Percentiles rank a stretch among this genome's conserved stretches.
Evolutionary conservation across 23 red algal species (phyloP).

Genomic region (Chondrus crispus): DNA sequence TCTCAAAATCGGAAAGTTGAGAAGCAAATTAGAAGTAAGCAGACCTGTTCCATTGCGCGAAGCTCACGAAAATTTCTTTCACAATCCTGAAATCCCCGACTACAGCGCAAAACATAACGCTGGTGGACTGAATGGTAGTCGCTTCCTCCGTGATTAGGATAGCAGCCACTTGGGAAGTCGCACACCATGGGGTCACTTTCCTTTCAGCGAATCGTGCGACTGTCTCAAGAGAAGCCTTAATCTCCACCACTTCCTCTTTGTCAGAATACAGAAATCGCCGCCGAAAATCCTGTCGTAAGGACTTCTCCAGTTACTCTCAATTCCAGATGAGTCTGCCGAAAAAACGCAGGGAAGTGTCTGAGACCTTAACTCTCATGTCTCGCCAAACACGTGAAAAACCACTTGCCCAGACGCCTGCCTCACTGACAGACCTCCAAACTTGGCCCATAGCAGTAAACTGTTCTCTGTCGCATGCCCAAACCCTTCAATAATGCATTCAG

Average conservation of each 20-base stretch:
- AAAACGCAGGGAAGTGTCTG: background rate
- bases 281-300: background rate
- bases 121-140: background rate
- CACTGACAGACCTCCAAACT: slow-evolving; percentile 9
- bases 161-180: background rate
- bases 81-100: slow-evolving; percentile 13
- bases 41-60: slow-evolving; percentile 33
- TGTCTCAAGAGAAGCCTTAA: background rate
- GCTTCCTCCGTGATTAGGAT: background rate
- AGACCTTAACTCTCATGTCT: slow-evolving; percentile 22
- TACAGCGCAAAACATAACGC: slow-evolving; percentile 12
- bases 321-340: slow-evolving; percentile 34
- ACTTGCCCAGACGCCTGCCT: slow-evolving; percentile 30
- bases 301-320: background rate
- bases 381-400: slow-evolving; percentile 37
- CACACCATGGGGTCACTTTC: background rate
- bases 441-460: slow-evolving; percentile 11
- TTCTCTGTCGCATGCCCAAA: slow-evolving; percentile 25
- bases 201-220: slow-evolving; percentile 1
- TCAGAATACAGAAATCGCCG: slow-evolving; percentile 1
- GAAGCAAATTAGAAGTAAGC: slow-evolving; percentile 16
- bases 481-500: slow-evolving; percentile 4
- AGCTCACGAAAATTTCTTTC: slow-evolving; percentile 2
- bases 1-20: background rate
- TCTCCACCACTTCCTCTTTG: slow-evolving; percentile 29